Conservation (phyloP, 1,139 yeast genomes). For the Yueomyces sp. region DNA sequence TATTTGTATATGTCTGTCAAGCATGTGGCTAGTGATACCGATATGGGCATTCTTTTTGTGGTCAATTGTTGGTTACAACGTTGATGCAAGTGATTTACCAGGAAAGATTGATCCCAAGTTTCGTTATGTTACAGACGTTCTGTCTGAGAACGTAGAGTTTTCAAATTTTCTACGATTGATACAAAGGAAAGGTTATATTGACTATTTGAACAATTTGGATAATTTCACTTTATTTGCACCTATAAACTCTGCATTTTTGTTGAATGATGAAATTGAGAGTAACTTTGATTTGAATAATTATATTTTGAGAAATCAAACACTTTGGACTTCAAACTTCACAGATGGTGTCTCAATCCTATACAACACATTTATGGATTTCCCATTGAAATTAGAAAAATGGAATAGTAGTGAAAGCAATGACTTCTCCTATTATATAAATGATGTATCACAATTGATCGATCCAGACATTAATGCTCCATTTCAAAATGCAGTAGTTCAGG, state of each 20-base stretch:
- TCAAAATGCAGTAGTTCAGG: conserved; percentile 65
- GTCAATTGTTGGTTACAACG: no score
- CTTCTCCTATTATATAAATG: background rate
- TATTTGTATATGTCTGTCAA: conserved; percentile 2
- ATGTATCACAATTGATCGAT: conserved; percentile 44
- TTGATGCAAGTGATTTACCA: no score
- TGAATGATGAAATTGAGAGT: background rate
- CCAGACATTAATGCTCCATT: conserved; percentile 53
- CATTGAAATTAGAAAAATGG: no score
- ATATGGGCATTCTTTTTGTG: no score
- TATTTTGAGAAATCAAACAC: conserved; percentile 12
- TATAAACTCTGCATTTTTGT: conserved; percentile 60
- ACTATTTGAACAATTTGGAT: conserved; percentile 46
- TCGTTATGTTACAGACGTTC: conserved; percentile 49
- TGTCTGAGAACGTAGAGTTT: conserved; percentile 64
- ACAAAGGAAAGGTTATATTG: conserved; percentile 59
- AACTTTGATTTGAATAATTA: conserved; percentile 16
- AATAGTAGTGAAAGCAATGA: no score
- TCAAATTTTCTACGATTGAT: conserved; percentile 53
- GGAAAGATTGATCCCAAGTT: background rate
- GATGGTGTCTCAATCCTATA: conserved; percentile 2
- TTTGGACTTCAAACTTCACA: conserved; percentile 8
- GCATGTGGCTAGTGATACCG: no score
- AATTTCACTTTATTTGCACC: conserved; percentile 81
- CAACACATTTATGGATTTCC: no score